Evolutionary conservation across 805 yeast species (phyloP), one percentile per base, ranked within the genome.

Genomic region (Torulaspora quercuum): DNA sequence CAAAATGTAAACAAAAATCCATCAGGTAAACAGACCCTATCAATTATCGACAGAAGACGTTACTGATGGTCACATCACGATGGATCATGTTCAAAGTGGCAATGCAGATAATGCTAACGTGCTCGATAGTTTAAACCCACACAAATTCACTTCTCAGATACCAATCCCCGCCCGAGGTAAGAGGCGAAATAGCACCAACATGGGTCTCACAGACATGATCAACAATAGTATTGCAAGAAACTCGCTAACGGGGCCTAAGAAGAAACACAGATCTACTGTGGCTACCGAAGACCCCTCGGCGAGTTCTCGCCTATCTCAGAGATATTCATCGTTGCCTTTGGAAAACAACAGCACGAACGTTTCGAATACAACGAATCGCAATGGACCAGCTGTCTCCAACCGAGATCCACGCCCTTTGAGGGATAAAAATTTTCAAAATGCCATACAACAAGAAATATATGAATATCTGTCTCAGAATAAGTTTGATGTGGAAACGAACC

Each of bases 401-500:
- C 62, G 57, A 45, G 95, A 87, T 61, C 81, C 83, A 19, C 69
- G 97, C 35, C 95, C 95, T 4, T 59, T 87, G 17, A 68, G 88
- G 39, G 95, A 87, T 57, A 73, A 73, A 44, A 71, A 67, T 42
- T 86, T 76, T 56, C 94, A 83, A 55, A 63, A 61, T 27, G 63
- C 71, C 17, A 74, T 85, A 43, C 85, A 78, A 46, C 78, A 78
- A 41, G 83, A 82, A 33, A 71, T 87, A 11, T 73, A 71, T 52
- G 80, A 78, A 18, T 89, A 76, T 56, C 63, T 88, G 34, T 63
- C 70, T 4, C 63, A 67, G 7, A 75, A 81, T 56, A 74, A 75
- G 53, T 88, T 84, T 59, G 95, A 84, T 52, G 64, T 75, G 22
- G 90, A 82, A 41, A 80, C 78, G 69, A 80, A 78, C 48, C 85